Conservation (phyloP, 805 yeast species). For the Yamadazyma philogaea region DNA sequence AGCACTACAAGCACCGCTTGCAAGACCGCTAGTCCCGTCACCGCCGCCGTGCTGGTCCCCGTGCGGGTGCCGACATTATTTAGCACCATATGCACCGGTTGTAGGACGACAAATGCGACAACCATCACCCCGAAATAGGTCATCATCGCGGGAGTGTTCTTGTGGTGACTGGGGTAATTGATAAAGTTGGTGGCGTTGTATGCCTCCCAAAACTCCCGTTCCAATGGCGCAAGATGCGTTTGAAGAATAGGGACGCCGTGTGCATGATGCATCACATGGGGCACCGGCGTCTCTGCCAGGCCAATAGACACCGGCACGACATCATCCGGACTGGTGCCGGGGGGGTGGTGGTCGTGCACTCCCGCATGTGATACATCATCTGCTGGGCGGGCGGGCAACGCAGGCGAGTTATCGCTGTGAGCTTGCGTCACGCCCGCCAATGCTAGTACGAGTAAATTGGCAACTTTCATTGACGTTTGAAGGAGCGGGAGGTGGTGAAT, state of each 20-base stretch:
- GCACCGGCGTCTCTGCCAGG: slow-evolving; percentile 12
- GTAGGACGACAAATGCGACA: slow-evolving; percentile 45
- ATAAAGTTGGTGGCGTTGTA: slow-evolving; percentile 79
- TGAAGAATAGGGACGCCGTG: slow-evolving; percentile 78
- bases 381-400: background rate
- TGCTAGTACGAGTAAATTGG: background rate
- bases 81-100: slow-evolving; percentile 67
- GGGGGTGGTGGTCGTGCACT: background rate
- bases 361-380: background rate
- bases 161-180: slow-evolving; percentile 49
- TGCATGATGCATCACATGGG: slow-evolving; percentile 38
- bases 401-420: background rate
- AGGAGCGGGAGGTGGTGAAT: background rate
- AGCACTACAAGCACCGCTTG: slow-evolving; percentile 42
- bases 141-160: slow-evolving; percentile 43
- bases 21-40: no score
- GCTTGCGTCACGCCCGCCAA: background rate
- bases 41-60: background rate
- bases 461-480: background rate
- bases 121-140: slow-evolving; percentile 50
- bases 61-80: slow-evolving; percentile 43
- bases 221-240: slow-evolving; percentile 66
- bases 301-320: background rate
- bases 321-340: no score
- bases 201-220: slow-evolving; percentile 69